Evolutionary conservation across 2,329 filamentous ascomycete species (phyloP).

Genomic region (Cladobotryum protrusum): DNA sequence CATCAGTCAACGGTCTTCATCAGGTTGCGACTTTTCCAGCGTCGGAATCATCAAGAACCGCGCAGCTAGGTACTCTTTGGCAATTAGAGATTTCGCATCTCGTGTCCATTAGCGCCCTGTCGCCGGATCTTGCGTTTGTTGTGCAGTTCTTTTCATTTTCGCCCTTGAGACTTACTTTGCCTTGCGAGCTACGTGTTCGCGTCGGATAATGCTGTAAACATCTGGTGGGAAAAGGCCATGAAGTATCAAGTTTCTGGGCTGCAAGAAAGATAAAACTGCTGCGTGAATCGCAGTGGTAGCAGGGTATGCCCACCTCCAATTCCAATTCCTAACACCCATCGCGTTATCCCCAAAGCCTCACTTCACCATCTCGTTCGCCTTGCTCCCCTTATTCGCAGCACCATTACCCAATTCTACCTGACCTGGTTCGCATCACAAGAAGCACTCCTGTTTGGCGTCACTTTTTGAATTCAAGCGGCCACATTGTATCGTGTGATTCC

Average conservation of each 20-base stretch:
- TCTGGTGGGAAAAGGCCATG: constrained; percentile 20
- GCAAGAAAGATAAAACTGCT: constrained; percentile 20
- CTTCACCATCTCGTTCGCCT: neutral
- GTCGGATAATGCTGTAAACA: constrained; percentile 30
- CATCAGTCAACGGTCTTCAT: constrained; percentile 19
- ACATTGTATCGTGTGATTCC: constrained; percentile 13
- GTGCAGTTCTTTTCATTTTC: constrained; percentile 1
- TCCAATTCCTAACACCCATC: constrained; percentile 13
- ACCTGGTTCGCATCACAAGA: too few species aligned
- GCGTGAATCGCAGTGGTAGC: constrained; percentile 19
- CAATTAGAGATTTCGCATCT: constrained; percentile 13
- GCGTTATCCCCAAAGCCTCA: constrained; percentile 19
- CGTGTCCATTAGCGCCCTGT: constrained; percentile 12
- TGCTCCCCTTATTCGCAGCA: neutral
- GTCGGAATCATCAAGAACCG: constrained; percentile 19
- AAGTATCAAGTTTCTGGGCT: constrained; percentile 12
- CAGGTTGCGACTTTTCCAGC: constrained; percentile 17
- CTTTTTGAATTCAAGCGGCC: constrained; percentile 8
- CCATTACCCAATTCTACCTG: neutral
- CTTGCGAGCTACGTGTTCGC: constrained; percentile 12
- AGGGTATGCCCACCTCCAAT: constrained; percentile 27
- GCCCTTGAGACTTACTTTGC: neutral
- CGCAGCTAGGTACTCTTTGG: constrained; percentile 18
- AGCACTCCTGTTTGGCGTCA: neutral
- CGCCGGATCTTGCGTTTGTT: constrained; percentile 10